Evolutionary conservation across 441 rosid species (phyloP), one percentile per base, ranked within the genome.

Genomic region (Metrosideros polymorpha): DNA sequence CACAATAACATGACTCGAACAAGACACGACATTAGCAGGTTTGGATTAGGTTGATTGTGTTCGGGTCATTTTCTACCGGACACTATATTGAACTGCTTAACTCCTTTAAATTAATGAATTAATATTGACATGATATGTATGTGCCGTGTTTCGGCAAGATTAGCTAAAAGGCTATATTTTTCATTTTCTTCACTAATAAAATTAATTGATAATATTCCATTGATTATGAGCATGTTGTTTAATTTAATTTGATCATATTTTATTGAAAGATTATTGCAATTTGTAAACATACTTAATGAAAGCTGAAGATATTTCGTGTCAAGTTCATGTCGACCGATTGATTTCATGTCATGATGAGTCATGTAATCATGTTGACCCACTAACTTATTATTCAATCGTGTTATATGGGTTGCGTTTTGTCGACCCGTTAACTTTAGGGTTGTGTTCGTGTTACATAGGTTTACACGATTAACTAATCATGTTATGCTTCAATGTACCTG

Each of bases 11-110:
- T 12, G 49, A 22, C 2, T 24, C 9, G 3, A 39, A 71, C 47
- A 39, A 6, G 15, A 71, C 29, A 22, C 0, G 18, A 22, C 14
- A 75, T 22, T 10, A 24, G 2, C 0, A 7, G 0, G 6, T 22
- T 39, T 10, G 27, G 1, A 29, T 0, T 24, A 22, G n/a, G 5
- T 12, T 6, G 24, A 39, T 75, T 9, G 0, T 42, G 0, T 12
- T 39, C 0, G 8, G 17, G 0, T 12, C 1, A 39, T 39, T 39
- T n/a, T n/a, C n/a, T n/a, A n/a, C n/a, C n/a, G n/a, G n/a, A n/a
- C n/a, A n/a, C n/a, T n/a, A n/a, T n/a, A n/a, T n/a, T n/a, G n/a
- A n/a, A n/a, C n/a, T n/a, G n/a, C n/a, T n/a, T 24, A 1, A 42
- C 1, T 17, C 9, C 12, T 75, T 39, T 22, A 71, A 71, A 71